Conservation (phyloP, 805 yeast genomes). For the Limtongia smithiae region DNA sequence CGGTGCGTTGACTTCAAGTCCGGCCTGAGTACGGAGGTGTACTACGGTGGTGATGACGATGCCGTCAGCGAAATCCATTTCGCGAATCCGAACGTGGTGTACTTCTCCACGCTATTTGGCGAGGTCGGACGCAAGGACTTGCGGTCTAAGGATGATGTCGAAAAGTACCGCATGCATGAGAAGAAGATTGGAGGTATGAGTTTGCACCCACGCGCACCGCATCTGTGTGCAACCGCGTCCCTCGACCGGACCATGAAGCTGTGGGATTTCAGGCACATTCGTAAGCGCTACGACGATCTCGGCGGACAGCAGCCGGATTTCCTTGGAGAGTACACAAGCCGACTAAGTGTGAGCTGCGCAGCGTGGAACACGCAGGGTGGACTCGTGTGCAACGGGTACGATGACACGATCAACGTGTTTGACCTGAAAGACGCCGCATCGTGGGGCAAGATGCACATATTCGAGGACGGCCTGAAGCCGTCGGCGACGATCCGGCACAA, state of each 20-base stretch:
- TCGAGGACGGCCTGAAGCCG: constrained; percentile 48
- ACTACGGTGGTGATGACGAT: constrained; percentile 33
- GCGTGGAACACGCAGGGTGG: constrained; percentile 70
- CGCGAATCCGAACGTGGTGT: constrained; percentile 48
- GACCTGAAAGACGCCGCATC: constrained; percentile 41
- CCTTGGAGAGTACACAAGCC: constrained; percentile 61
- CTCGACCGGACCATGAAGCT: constrained; percentile 77
- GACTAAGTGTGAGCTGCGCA: constrained; percentile 78
- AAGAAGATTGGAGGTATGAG: constrained; percentile 90
- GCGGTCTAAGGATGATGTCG: constrained; percentile 41
- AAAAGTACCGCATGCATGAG: constrained; percentile 61
- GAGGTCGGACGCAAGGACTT: constrained; percentile 72
- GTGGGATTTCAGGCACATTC: constrained; percentile 74
- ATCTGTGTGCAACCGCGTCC: constrained; percentile 82
- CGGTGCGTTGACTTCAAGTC: constrained; percentile 65
- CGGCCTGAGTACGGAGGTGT: constrained; percentile 56
- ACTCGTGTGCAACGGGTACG: constrained; percentile 90
- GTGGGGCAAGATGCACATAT: constrained; percentile 7
- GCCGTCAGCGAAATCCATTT: constrained; percentile 28
- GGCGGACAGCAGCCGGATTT: constrained; percentile 41
- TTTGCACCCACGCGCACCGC: constrained; percentile 62
- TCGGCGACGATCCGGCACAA: constrained; percentile 69
- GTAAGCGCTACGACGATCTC: constrained; percentile 3
- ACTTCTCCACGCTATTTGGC: constrained; percentile 76
- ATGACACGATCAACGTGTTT: constrained; percentile 74